phyloP scores from a whole-genome alignment of 345 rosid species.

The Heritiera littoralis region DNA sequence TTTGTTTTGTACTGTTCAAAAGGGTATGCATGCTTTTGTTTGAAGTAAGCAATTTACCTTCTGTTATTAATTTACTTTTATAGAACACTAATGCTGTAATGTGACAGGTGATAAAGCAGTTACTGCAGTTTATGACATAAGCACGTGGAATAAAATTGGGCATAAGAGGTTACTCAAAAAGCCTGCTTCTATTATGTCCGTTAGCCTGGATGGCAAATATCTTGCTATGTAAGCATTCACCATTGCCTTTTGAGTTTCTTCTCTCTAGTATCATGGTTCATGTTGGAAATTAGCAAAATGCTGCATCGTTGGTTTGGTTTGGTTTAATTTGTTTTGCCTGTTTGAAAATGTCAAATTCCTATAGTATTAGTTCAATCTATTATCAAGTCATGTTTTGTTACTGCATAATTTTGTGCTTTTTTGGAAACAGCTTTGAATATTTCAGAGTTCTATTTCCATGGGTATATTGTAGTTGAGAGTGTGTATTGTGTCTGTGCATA shows the following conservation, averaged over 20 bases:
- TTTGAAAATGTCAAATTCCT: background rate
- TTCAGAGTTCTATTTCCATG: background rate
- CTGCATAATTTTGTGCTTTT: background rate
- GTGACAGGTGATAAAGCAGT: conserved; percentile 64
- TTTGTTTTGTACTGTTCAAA: conserved; percentile 77
- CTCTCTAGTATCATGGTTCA: background rate
- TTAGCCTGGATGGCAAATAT: conserved; percentile 94
- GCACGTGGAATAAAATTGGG: conserved; percentile 93
- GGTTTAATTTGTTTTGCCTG: conserved; percentile 3
- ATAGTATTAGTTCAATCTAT: background rate
- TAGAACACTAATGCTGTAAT: background rate
- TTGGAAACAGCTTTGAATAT: background rate
- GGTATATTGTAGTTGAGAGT: conserved; percentile 10
- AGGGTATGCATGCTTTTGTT: conserved; percentile 40
- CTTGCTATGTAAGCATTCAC: conserved; percentile 72
- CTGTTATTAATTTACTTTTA: background rate
- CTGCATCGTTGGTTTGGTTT: background rate
- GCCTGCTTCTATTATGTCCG: conserved; percentile 75
- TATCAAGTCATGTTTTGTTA: background rate
- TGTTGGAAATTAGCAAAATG: background rate
- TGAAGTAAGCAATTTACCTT: conserved; percentile 5
- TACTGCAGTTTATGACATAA: conserved; percentile 80
- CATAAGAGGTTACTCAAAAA: conserved; percentile 80
- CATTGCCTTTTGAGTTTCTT: background rate
- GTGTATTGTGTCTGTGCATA: background rate